Conservation (phyloP, 768 basidiomycete genomes). For the Hemileccinum rubropunctum region DNA sequence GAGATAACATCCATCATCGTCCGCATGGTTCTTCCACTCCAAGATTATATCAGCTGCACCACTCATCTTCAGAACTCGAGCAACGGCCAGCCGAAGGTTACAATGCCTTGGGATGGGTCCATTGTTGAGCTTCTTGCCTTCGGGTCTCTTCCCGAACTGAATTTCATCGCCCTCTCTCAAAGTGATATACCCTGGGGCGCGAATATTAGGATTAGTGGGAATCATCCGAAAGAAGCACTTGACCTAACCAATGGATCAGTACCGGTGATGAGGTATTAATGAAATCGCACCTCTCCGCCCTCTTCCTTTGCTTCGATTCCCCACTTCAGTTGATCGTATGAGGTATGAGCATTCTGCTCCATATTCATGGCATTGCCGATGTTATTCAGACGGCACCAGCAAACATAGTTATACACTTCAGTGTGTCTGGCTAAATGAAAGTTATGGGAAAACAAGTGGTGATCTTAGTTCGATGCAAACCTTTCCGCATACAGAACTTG, state of each 20-base stretch:
- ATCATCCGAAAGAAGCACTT: background rate
- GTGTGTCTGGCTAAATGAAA: background rate
- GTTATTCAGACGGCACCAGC: background rate
- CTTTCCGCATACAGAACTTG: background rate
- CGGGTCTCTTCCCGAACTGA: background rate
- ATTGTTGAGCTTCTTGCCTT: background rate
- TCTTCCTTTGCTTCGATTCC: conserved; percentile 4
- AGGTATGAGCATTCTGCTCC: background rate
- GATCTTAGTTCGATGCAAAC: background rate
- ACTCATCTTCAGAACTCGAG: conserved; percentile 7
- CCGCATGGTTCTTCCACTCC: conserved; percentile 1
- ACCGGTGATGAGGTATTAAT: background rate
- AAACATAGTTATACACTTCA: conserved; percentile 3
- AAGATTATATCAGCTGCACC: conserved; percentile 6
- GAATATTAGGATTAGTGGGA: no score
- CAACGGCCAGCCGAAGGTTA: conserved; percentile 4
- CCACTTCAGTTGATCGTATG: background rate
- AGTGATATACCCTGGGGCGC: background rate
- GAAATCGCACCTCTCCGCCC: background rate
- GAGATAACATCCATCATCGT: background rate
- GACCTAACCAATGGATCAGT: background rate
- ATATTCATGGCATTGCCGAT: background rate
- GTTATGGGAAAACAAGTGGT: background rate
- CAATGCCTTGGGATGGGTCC: background rate
- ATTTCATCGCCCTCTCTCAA: conserved; percentile 6